These are phyloP conservation scores for Penicillium sp. DNA, from an alignment of 2,329 filamentous ascomycete genomes.

Conservation along the genomic window DNA sequence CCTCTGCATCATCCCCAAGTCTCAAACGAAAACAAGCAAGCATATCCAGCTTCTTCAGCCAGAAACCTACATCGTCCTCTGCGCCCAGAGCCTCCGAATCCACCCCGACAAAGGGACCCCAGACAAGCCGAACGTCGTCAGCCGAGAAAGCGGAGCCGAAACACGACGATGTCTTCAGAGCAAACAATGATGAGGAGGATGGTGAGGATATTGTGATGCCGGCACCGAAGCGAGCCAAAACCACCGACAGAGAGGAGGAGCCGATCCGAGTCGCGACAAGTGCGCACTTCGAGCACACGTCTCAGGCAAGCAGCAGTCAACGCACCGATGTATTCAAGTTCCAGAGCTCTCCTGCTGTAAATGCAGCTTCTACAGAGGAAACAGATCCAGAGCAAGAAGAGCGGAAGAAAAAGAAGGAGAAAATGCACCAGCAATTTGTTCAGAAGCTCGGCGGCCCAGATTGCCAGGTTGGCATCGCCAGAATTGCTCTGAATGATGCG, in stretches of 20 bases:
- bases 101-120: slow-evolving; percentile 3
- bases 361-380: slow-evolving; percentile 31
- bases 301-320: slow-evolving; percentile 41
- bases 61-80: slow-evolving; percentile 43
- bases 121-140: slow-evolving; percentile 15
- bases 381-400: slow-evolving; percentile 50
- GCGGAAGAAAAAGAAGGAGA: slow-evolving; percentile 59
- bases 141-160: slow-evolving; percentile 5
- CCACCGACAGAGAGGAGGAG: slow-evolving; percentile 23
- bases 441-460: slow-evolving; percentile 85
- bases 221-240: slow-evolving; percentile 41
- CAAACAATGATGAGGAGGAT: slow-evolving; percentile 21
- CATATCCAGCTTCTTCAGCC: slow-evolving; percentile 80
- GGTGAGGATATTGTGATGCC: slow-evolving; percentile 43
- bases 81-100: slow-evolving; percentile 11
- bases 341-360: slow-evolving; percentile 47
- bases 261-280: slow-evolving; percentile 6
- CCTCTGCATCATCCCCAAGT: slow-evolving; percentile 32
- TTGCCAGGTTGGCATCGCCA: slow-evolving; percentile 65
- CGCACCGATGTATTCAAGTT: slow-evolving; percentile 60
- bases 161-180: slow-evolving; percentile 1
- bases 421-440: slow-evolving; percentile 78
- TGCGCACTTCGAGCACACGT: slow-evolving; percentile 11
- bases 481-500: slow-evolving; percentile 54
- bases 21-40: slow-evolving; percentile 58